Conservation (phyloP, 2,329 filamentous ascomycete species). For the Aspergillus ustus region DNA sequence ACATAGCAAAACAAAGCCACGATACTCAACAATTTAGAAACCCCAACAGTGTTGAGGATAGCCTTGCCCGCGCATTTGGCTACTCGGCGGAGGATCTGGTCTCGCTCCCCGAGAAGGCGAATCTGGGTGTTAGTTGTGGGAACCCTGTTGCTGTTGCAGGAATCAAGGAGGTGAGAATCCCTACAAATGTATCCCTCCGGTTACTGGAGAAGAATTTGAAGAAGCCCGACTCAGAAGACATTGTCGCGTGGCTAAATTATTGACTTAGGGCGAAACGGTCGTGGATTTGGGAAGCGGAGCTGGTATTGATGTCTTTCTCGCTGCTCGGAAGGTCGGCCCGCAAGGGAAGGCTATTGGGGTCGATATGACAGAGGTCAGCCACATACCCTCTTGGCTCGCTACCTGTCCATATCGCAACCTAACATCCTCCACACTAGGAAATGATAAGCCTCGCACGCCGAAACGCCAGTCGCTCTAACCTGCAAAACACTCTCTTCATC, state of each 20-base stretch:
- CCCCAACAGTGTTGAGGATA: conserved; percentile 27
- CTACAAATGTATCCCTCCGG: no score
- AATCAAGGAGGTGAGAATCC: conserved; percentile 37
- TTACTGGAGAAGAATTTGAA: no score
- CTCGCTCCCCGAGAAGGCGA: conserved; percentile 52
- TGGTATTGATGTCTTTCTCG: conserved; percentile 63
- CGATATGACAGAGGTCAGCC: conserved; percentile 62
- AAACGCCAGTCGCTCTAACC: conserved; percentile 47
- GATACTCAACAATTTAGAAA: not conserved
- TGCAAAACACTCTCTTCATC: conserved; percentile 57
- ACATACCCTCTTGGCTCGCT: not conserved
- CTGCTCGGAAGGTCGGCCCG: conserved; percentile 55
- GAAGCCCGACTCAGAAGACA: no score
- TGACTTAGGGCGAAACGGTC: conserved; percentile 57
- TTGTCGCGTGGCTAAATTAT: no score
- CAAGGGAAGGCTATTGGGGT: conserved; percentile 59
- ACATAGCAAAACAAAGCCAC: conserved; percentile 10
- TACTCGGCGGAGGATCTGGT: conserved; percentile 56
- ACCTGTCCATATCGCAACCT: conserved; percentile 1
- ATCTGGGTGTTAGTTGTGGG: conserved; percentile 60
- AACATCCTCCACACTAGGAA: conserved; percentile 42
- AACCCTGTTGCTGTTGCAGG: conserved; percentile 58
- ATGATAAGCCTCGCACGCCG: conserved; percentile 59
- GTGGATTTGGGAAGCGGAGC: conserved; percentile 63
- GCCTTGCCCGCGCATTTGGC: conserved; percentile 58